Evolutionary conservation across 768 basidiomycete species (phyloP).

Genomic region (Nevesoporus exiguus): DNA sequence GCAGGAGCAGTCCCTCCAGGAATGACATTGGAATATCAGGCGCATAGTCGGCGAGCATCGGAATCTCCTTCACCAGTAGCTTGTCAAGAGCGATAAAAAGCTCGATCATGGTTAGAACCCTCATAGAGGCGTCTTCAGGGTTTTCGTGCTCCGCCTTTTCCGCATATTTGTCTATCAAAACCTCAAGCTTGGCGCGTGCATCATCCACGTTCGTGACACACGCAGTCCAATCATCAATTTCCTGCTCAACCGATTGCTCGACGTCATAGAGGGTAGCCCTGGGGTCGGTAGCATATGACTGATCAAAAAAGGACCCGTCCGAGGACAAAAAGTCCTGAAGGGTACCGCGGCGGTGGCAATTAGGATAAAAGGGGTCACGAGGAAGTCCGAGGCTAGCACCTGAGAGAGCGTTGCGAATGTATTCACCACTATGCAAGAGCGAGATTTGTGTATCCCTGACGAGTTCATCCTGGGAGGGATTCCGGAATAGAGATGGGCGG

Average conservation of each 20-base stretch:
- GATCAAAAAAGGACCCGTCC: conserved; percentile 4
- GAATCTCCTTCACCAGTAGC: no score
- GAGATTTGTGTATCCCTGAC: conserved; percentile 23
- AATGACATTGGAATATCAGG: no score
- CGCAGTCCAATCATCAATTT: not conserved
- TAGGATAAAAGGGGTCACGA: not conserved
- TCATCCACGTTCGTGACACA: conserved; percentile 1
- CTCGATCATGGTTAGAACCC: no score
- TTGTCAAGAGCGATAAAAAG: no score
- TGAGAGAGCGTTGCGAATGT: conserved; percentile 10
- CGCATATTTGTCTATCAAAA: conserved; percentile 22
- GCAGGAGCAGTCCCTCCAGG: no score
- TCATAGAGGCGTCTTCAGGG: no score
- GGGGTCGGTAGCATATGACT: not conserved
- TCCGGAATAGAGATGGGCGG: conserved; percentile 18
- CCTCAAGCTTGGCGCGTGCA: conserved; percentile 12
- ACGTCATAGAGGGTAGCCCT: conserved; percentile 33
- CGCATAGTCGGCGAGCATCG: no score
- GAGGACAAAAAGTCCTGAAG: conserved; percentile 14
- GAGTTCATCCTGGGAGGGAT: not conserved
- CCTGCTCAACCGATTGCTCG: conserved; percentile 30
- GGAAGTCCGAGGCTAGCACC: not conserved
- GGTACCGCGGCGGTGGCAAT: not conserved
- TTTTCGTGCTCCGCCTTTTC: no score
- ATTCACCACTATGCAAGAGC: no score